Base-by-base conservation (phyloP, 1,284 basidiomycete species). In the Moniliophthora roreri region DNA sequence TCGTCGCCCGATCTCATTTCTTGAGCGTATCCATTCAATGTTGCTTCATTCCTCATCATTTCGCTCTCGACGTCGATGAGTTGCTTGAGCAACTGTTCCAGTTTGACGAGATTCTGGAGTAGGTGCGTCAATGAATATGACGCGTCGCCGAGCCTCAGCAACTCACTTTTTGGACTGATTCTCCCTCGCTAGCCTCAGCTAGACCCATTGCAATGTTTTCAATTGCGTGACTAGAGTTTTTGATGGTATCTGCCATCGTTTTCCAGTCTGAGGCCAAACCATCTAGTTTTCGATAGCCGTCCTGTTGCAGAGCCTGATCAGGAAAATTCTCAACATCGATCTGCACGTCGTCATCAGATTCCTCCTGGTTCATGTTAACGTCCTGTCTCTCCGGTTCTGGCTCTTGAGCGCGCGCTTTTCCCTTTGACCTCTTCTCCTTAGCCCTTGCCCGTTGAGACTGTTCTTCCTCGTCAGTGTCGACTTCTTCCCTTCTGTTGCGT, bases 51-150 rank as follows among this genome's bases (percentile, higher is more conserved):
- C 5, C 73, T 66, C 16, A 65, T 67, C 69, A 91, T 80, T 59
- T 85, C 80, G 4, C 75, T 71, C 45, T 82, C 76, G 4, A 86
- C 75, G 59, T 91, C 87, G 16, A 92, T 69, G 5, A 90, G 71
- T 40, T 80, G 75, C 61, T 78, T 81, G 80, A 91, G 85, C 42
- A 85, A 71, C 8, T 48, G 48, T 54, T 92, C 89, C 4, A 91
- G 71, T 56, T 81, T 73, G 15, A 67, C 66, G n/a, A 88, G 63
- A 39, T 76, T 70, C 87, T 89, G 51, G 40, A 48, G 10, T 35
- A 18, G 58, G 21, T 51, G 40, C 35, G 26, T 57, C 37, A 48
- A 51, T 32, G 47, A 0, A 44, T 5, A 35, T 24, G 18, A 16
- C 15, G 13, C 18, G 20, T 11, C n/a, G 1, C 28, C 11, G 16